Conservation (phyloP, 2,329 filamentous ascomycete genomes). For the Colletotrichum filicis region DNA sequence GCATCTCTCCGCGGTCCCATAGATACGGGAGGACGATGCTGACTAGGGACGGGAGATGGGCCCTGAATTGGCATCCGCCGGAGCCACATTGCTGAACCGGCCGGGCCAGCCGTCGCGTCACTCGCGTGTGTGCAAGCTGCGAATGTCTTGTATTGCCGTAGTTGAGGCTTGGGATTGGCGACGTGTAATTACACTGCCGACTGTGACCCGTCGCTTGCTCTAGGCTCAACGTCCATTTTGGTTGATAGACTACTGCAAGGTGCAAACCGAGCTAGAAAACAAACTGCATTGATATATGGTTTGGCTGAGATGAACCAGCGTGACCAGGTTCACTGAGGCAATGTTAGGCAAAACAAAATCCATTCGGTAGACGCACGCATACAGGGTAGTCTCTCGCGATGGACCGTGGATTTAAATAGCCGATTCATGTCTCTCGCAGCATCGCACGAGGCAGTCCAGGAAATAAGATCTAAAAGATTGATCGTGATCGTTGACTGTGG, state of each 20-base stretch:
- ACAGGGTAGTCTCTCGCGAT: not conserved
- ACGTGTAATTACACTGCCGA: not conserved
- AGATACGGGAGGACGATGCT: conserved; percentile 21
- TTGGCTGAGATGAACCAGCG: not conserved
- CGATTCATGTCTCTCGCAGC: conserved; percentile 21
- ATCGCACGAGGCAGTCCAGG: too few relatives aligned
- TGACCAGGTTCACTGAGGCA: not conserved
- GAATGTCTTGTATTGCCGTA: not conserved
- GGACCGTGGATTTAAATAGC: conserved; percentile 30
- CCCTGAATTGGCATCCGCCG: conserved; percentile 20
- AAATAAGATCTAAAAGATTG: not conserved
- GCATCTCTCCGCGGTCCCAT: conserved; percentile 30
- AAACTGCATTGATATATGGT: not conserved
- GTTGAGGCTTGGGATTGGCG: not conserved
- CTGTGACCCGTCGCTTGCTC: not conserved
- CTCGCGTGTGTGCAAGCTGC: not conserved
- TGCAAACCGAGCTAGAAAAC: not conserved
- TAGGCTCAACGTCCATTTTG: not conserved
- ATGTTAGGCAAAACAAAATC: conserved; percentile 9
- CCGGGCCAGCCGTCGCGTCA: conserved; percentile 16
- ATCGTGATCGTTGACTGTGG: not conserved
- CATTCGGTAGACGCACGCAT: conserved; percentile 5
- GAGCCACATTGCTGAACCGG: conserved; percentile 4
- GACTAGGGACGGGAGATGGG: conserved; percentile 24
- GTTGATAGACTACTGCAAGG: not conserved